A percentile compares a stretch with the other conserved stretches of the same genome.
Evolutionary conservation across 371 early-diverging fungal species (phyloP).

Genomic region (Mucor indicus): DNA sequence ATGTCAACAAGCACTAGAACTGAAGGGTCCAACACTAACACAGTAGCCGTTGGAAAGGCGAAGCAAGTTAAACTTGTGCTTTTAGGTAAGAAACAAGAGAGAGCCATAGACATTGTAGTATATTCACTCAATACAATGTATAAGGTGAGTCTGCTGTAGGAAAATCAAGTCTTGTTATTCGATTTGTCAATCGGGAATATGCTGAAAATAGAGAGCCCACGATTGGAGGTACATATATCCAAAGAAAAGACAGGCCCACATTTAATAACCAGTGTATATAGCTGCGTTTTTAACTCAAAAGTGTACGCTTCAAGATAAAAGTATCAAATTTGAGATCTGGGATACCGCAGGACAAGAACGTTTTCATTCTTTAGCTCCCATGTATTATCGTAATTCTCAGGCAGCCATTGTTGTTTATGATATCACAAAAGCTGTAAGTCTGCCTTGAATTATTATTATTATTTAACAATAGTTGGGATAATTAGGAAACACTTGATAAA

Average conservation of each 20-base stretch:
- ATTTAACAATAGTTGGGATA: too few relatives aligned
- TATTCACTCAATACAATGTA: not conserved
- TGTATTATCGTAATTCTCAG: slow-evolving; percentile 98
- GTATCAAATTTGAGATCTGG: slow-evolving; percentile 88
- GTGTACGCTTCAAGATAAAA: slow-evolving; percentile 58
- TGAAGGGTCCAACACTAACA: not conserved
- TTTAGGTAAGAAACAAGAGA: slow-evolving; percentile 45
- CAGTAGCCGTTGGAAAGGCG: slow-evolving; percentile 29
- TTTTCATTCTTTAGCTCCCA: slow-evolving; percentile 92
- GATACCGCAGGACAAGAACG: slow-evolving; percentile 93
- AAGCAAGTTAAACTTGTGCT: slow-evolving; percentile 67
- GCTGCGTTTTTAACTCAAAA: slow-evolving; percentile 82
- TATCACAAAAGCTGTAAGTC: slow-evolving; percentile 81
- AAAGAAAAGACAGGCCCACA: not conserved
- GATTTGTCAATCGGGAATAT: slow-evolving; percentile 92
- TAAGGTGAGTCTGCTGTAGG: slow-evolving; percentile 85
- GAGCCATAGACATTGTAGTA: not conserved
- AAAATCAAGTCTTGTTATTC: slow-evolving; percentile 74
- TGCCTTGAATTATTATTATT: too few relatives aligned
- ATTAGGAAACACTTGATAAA: slow-evolving; percentile 89
- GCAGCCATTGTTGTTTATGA: slow-evolving; percentile 97
- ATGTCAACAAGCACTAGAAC: too few relatives aligned
- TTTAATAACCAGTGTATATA: slow-evolving; percentile 5
- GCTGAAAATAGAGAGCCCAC: slow-evolving; percentile 95
- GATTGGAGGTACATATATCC: slow-evolving; percentile 74